Percentiles rank a stretch among this genome's conserved stretches.
Conservation (phyloP, 2,329 filamentous ascomycete species). For the Fusarium zealandicum region DNA sequence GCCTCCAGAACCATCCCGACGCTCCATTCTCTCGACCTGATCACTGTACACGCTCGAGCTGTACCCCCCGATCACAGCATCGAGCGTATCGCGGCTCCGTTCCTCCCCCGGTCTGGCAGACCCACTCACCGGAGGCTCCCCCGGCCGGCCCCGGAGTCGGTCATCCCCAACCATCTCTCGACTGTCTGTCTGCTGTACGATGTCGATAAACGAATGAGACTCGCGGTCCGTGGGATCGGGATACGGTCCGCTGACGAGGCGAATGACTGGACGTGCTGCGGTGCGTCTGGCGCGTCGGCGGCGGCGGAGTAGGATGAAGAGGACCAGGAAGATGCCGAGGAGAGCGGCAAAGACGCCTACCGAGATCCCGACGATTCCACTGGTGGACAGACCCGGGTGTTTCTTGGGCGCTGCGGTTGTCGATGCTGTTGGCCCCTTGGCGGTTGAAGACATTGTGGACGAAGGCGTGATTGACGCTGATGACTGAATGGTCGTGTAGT, state of each 20-base stretch:
- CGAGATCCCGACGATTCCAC: conserved; percentile 1
- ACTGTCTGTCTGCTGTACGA: background rate
- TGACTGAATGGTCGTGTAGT: background rate
- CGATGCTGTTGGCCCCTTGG: background rate
- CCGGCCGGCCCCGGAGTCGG: background rate
- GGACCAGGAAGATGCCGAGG: background rate
- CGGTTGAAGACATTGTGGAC: background rate
- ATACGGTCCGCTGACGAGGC: background rate
- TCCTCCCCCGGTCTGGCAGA: background rate
- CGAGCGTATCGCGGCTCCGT: background rate
- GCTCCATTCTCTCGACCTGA: background rate
- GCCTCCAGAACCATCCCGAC: background rate
- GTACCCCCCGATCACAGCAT: background rate
- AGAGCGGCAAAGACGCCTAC: background rate
- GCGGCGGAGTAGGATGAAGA: background rate
- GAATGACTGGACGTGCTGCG: background rate
- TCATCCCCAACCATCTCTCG: background rate
- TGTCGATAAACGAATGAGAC: background rate
- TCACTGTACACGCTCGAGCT: conserved; percentile 4
- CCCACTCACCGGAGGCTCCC: background rate
- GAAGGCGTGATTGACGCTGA: background rate
- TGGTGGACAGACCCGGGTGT: background rate
- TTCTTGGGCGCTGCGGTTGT: background rate
- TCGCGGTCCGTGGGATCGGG: background rate
- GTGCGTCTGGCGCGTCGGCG: background rate